Base-by-base conservation (phyloP, 306 rosid genomes). In the Ochetophila trinervis region DNA sequence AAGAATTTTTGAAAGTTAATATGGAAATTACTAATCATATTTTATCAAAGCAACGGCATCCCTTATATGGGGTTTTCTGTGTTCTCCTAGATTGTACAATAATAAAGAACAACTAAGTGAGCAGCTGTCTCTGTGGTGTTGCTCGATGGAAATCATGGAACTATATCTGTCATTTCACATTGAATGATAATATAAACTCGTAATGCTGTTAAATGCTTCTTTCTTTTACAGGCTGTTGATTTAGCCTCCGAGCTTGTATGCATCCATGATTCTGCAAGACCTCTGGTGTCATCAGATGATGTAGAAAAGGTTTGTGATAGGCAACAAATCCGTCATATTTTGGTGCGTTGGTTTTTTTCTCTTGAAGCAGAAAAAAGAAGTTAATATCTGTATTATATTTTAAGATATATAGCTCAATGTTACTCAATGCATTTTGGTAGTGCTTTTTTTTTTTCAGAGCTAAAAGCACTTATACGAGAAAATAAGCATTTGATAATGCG, bases 211-310 rank as follows among this genome's bases (percentile, higher is more conserved):
- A 2, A 49, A 53, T 79, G 49, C 75, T 69, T 35, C 68, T 58
- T 74, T 49, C 24, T 21, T 72, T 66, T 70, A 23, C 91, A 93
- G 99, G 96, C 87, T 37, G 79, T 86, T 76, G 91, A 87, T 82
- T 73, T 78, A 17, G 76, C 58, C 80, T 87, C 96, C 11, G 88
- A 89, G 74, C 93, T 93, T 79, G 96, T 93, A 65, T 90, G 97
- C 74, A 64, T 93, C 75, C 99, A 93, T 74, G 99, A 90, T 83
- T 93, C 99, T 71, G 97, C 99, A 57, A 87, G 97, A 69, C 99
- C 99, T 72, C 78, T 89, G 66, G 78, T 87, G 63, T 70, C 75
- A 54, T 65, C 69, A 24, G 80, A 37, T 62, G 97, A 93, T 74
- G 85, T 83, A 57, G 76, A 74, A 73, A 79, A 89, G 99, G 99